A percentile compares a stretch with the other conserved stretches of the same genome.
These are phyloP conservation scores for Oryza coarctata DNA, from an alignment of 176 grass and related monocot genomes.

Conservation along the genomic window DNA sequence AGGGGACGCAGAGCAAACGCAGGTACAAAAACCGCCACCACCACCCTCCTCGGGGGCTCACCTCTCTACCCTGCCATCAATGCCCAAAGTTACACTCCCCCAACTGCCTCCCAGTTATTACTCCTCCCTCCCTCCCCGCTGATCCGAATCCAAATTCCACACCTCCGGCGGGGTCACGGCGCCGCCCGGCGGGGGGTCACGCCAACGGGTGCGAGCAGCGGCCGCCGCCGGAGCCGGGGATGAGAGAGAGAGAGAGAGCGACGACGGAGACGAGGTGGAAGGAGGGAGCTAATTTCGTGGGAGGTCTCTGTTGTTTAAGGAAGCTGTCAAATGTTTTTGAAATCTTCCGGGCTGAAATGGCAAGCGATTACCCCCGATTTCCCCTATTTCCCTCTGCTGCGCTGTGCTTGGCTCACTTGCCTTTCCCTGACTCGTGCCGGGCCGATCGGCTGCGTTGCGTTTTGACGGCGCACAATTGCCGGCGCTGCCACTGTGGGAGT, in stretches of 20 bases:
- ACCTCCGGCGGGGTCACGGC: neutral
- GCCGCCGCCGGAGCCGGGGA: slow-evolving; percentile 39
- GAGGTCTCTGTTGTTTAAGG: slow-evolving; percentile 28
- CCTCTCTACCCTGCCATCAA: slow-evolving; percentile 46
- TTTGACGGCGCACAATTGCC: slow-evolving; percentile 2
- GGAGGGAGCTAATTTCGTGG: neutral
- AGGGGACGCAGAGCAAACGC: slow-evolving; percentile 15
- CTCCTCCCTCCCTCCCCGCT: slow-evolving; percentile 18
- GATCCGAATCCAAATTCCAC: slow-evolving; percentile 31
- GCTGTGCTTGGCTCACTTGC: neutral
- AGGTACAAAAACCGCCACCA: slow-evolving; percentile 36
- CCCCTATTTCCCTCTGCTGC: neutral
- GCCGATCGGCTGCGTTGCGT: neutral
- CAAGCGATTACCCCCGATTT: neutral
- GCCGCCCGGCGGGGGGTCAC: neutral
- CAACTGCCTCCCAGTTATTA: slow-evolving; percentile 57
- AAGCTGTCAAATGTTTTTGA: slow-evolving; percentile 44
- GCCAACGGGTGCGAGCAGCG: neutral
- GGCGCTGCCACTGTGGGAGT: neutral
- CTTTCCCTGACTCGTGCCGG: neutral
- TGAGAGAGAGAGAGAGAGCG: neutral
- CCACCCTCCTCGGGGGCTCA: slow-evolving; percentile 10
- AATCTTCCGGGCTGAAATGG: slow-evolving; percentile 22
- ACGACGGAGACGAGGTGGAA: neutral
- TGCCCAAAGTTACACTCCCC: slow-evolving; percentile 55